Percentiles rank a stretch among this genome's conserved stretches.
phyloP scores from a whole-genome alignment of 768 basidiomycete species.

The Tulasnella sp. region DNA sequence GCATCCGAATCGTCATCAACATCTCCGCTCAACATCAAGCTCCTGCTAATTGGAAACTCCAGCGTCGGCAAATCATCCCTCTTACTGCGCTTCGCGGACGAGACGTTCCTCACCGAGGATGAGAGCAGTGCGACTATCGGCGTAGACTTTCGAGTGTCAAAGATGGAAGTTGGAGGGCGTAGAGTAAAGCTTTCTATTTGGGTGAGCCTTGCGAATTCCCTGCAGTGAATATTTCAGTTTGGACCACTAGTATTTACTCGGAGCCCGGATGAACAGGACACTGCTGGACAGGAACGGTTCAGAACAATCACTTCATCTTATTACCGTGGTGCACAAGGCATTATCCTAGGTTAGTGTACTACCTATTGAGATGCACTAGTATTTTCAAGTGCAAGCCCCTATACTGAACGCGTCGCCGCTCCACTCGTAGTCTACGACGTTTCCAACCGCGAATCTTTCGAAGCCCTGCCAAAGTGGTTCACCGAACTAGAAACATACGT shows the following conservation, averaged over 20 bases:
- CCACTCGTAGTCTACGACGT: constrained; percentile 78
- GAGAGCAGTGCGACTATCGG: constrained; percentile 27
- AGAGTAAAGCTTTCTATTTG: constrained; percentile 93
- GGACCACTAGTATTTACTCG: not conserved
- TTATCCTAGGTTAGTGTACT: constrained; percentile 35
- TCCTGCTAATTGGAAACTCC: constrained; percentile 29
- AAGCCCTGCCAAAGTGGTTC: constrained; percentile 85
- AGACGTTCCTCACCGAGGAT: constrained; percentile 36
- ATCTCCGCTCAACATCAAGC: constrained; percentile 18
- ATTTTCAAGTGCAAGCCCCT: not conserved
- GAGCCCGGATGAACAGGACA: constrained; percentile 52
- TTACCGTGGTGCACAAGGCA: constrained; percentile 58
- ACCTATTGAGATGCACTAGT: not conserved
- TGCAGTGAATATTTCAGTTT: not conserved
- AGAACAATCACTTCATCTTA: constrained; percentile 92
- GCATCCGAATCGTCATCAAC: constrained; percentile 17
- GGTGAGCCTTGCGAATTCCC: constrained; percentile 47
- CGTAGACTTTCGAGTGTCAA: constrained; percentile 51
- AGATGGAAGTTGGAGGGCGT: constrained; percentile 70
- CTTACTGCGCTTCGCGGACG: constrained; percentile 41
- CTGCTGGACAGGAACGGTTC: constrained; percentile 95
- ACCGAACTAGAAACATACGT: constrained; percentile 77
- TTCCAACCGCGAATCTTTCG: constrained; percentile 84
- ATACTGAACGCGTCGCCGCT: not conserved
- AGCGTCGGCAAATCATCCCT: constrained; percentile 38